Percentiles rank a stretch among this genome's conserved stretches.
phyloP scores from a whole-genome alignment of 805 yeast species.

The Candida sanyiensis region DNA sequence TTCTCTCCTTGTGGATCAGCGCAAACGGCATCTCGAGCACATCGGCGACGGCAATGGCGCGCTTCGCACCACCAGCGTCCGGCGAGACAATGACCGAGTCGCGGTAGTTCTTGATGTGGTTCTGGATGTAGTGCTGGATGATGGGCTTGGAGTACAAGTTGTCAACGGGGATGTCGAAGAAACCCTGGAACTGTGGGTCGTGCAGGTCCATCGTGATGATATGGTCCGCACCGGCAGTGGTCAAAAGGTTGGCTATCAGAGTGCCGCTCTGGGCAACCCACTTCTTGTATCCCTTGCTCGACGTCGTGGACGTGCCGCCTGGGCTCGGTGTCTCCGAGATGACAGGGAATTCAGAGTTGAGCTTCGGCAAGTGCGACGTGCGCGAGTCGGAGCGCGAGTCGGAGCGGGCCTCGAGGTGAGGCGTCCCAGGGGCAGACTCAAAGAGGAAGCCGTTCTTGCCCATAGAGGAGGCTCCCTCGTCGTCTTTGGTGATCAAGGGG shows the following conservation, averaged over 20 bases:
- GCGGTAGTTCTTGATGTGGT: conserved; percentile 69
- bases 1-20: conserved; percentile 87
- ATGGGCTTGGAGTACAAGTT: conserved; percentile 86
- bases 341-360: conserved; percentile 32
- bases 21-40: conserved; percentile 85
- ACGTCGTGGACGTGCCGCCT: conserved; percentile 18
- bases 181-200: conserved; percentile 97
- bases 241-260: conserved; percentile 77
- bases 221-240: conserved; percentile 94
- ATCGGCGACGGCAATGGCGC: conserved; percentile 94
- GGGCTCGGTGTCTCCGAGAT: conserved; percentile 10
- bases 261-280: conserved; percentile 98
- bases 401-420: conserved; percentile 7
- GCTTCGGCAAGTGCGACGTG: conserved; percentile 11
- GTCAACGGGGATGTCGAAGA: conserved; percentile 93
- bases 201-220: conserved; percentile 97
- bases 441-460: conserved; percentile 33
- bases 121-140: conserved; percentile 75
- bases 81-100: conserved; percentile 93
- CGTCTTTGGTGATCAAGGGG: conserved; percentile 32
- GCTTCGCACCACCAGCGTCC: conserved; percentile 98
- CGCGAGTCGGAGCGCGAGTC: conserved; percentile 1
- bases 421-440: conserved; percentile 46
- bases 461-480: background rate
- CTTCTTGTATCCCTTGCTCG: conserved; percentile 70